Base-by-base conservation (phyloP, 2,329 filamentous ascomycete genomes). In the Leptoxyphium fumago region DNA sequence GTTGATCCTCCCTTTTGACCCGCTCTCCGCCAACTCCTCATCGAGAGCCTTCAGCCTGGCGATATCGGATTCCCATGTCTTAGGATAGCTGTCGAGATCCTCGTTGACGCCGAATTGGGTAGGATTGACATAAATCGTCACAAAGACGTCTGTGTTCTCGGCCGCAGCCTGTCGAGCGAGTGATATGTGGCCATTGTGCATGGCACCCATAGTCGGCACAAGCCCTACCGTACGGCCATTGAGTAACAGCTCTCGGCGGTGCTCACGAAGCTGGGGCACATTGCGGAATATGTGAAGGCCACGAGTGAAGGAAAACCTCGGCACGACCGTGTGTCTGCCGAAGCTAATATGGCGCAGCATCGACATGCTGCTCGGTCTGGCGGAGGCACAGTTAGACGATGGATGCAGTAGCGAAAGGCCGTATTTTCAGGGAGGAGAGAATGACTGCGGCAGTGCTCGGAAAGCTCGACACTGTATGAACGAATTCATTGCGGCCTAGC, bases 131-230 rank as follows among this genome's bases (percentile, higher is more conserved):
- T 89, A 98, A 53, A 96, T 81, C 59, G 82, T 87, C 45, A 98
- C 84, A 48, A 95, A 80, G 45, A 96, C 84, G 54, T 87, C 76
- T 51, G 84, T 82, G 65, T 87, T 91, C 55, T 94, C 85, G 40
- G 72, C 70, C 1, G 88, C 88, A 2, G 91, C 91, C 53, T 80
- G 75, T 46, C 85, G 82, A 56, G 94, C 82, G 17, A 98, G 74
- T 2, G 84, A 83, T 42, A 94, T 66, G 65, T 98, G 91, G 36
- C 91, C 91, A 44, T 79, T 75, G 64, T 98, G 91, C n/a, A 98
- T 74, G 41, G 91, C 91, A 49, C 91, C 91, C 91, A 98, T 96
- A 29, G 91, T 98, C 1, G 91, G 91, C 30, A 98, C 87, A 26
- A 98, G 77, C 46, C 83, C 86, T 46, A 98, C 79, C 39, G 79